Conservation (phyloP, 2,329 filamentous ascomycete genomes). For the Paracoccidioides brasiliensis region DNA sequence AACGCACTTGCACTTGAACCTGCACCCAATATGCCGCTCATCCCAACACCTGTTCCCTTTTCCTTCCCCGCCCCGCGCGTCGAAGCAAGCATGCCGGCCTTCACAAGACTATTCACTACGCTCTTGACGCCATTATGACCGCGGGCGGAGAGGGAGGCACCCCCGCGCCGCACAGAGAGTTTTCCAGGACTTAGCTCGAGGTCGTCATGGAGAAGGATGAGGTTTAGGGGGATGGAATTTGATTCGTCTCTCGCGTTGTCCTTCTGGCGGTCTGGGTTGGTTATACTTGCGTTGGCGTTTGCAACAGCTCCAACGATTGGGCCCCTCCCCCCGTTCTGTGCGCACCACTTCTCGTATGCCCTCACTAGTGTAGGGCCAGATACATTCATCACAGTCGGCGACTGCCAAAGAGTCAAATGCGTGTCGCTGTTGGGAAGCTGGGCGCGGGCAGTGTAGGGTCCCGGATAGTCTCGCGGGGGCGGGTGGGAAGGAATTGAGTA, state of each 20-base stretch:
- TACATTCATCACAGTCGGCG: conserved; percentile 69
- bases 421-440: conserved; percentile 26
- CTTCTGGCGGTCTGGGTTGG: neutral
- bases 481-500: conserved; percentile 39
- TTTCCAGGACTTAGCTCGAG: conserved; percentile 59
- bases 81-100: conserved; percentile 20
- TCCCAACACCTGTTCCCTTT: conserved; percentile 30
- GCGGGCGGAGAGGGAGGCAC: conserved; percentile 42
- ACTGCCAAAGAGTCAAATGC: conserved; percentile 59
- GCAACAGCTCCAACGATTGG: neutral
- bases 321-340: conserved; percentile 1
- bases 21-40: neutral
- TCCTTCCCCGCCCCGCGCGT: conserved; percentile 17
- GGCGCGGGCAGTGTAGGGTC: conserved; percentile 38
- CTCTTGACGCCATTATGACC: conserved; percentile 69
- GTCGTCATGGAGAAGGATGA: conserved; percentile 84
- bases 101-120: conserved; percentile 42
- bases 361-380: conserved; percentile 57
- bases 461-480: conserved; percentile 37
- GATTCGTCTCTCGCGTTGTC: conserved; percentile 18
- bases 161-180: conserved; percentile 51
- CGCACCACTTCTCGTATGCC: conserved; percentile 44
- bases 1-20: neutral
- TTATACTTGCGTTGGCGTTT: neutral
- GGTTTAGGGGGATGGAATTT: conserved; percentile 21